These are phyloP conservation scores for Hyphodiscus sp. DNA, from an alignment of 2,329 filamentous ascomycete genomes.

Conservation along the genomic window DNA sequence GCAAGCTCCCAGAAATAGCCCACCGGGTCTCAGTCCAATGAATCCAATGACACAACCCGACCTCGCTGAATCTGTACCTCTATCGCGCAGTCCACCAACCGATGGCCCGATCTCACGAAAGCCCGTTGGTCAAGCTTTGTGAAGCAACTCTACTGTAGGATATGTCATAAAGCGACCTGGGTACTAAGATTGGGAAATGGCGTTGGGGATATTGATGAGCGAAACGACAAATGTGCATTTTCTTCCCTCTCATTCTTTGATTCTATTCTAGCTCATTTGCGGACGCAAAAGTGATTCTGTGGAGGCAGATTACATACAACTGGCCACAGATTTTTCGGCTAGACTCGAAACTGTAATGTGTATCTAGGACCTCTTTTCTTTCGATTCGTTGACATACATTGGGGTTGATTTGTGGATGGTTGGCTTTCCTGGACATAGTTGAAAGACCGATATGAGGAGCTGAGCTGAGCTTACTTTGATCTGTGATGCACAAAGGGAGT, in stretches of 20 bases:
- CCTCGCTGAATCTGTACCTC: not conserved
- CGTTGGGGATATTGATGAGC: constrained; percentile 10
- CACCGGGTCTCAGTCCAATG: constrained; percentile 24
- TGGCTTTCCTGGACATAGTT: not conserved
- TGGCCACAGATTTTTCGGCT: not conserved
- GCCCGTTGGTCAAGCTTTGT: constrained; percentile 27
- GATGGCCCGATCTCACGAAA: constrained; percentile 20
- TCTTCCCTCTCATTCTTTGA: not conserved
- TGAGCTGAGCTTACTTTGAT: not conserved
- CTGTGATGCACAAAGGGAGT: not conserved
- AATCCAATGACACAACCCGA: constrained; percentile 14
- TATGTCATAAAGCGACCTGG: not conserved
- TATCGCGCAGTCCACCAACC: constrained; percentile 6
- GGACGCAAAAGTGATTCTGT: not conserved
- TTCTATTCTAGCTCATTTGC: constrained; percentile 1
- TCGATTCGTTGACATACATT: not conserved
- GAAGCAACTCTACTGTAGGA: not conserved
- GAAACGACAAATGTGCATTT: constrained; percentile 18
- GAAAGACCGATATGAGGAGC: not conserved
- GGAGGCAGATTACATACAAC: not conserved
- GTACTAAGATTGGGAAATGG: constrained; percentile 3
- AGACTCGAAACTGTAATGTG: not conserved
- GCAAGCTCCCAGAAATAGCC: constrained; percentile 16
- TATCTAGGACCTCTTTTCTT: not conserved
- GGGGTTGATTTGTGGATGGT: not conserved